These are phyloP conservation scores for Oemleria cerasiformis DNA, from an alignment of 306 rosid species.

Conservation along the genomic window DNA sequence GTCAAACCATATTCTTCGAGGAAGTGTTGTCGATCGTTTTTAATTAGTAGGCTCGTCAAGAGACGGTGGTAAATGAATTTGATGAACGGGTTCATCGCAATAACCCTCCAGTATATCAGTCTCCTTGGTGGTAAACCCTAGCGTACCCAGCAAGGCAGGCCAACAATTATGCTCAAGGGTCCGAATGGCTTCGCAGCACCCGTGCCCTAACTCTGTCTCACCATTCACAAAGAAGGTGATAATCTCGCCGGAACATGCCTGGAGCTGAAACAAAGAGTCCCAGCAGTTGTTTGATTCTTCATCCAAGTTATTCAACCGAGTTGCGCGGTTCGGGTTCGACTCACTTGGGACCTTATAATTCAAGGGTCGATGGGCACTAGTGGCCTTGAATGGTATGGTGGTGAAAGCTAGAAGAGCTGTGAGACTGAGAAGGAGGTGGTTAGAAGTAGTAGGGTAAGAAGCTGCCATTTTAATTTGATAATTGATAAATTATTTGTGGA, in stretches of 20 bases:
- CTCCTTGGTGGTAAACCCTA: slow-evolving; percentile 61
- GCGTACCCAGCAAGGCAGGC: slow-evolving; percentile 51
- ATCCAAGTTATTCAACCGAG: slow-evolving; percentile 40
- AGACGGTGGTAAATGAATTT: slow-evolving; percentile 1
- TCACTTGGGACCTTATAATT: not conserved
- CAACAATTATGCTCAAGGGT: slow-evolving; percentile 58
- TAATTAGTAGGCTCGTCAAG: not conserved
- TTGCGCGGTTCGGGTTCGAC: slow-evolving; percentile 5
- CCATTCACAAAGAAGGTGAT: slow-evolving; percentile 55
- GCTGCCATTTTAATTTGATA: slow-evolving; percentile 25
- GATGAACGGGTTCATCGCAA: slow-evolving; percentile 36
- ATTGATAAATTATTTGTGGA: no score
- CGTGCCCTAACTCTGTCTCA: slow-evolving; percentile 46
- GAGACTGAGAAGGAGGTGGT: slow-evolving; percentile 10
- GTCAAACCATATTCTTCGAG: no score
- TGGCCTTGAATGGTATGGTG: slow-evolving; percentile 3
- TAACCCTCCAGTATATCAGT: slow-evolving; percentile 50
- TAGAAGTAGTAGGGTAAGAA: not conserved
- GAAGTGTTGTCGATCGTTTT: no score
- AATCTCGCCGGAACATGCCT: slow-evolving; percentile 58
- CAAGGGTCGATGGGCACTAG: slow-evolving; percentile 16
- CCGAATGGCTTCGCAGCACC: slow-evolving; percentile 52
- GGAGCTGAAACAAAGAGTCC: slow-evolving; percentile 56
- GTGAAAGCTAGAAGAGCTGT: slow-evolving; percentile 14
- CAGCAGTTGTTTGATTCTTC: slow-evolving; percentile 48